Evolutionary conservation across 805 yeast species (phyloP).

Genomic region (Ogataea dorogensis): DNA sequence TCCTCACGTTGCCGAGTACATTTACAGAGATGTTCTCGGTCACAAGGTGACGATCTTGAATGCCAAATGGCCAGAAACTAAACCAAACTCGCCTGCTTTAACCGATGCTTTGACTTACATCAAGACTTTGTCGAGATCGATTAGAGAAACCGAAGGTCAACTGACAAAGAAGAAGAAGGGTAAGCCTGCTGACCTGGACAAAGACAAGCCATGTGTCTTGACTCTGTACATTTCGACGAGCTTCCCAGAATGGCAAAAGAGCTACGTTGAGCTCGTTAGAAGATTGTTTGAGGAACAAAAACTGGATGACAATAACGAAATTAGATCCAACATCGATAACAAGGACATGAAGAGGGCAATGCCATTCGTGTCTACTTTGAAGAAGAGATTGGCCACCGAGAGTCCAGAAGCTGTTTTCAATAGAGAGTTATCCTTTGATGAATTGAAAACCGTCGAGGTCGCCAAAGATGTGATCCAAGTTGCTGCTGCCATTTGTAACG

Average conservation of each 20-base stretch:
- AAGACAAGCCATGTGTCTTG: slow-evolving; percentile 67
- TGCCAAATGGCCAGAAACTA: slow-evolving; percentile 78
- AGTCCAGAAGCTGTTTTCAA: slow-evolving; percentile 79
- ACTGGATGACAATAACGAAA: slow-evolving; percentile 60
- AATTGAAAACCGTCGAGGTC: slow-evolving; percentile 60
- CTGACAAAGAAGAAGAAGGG: slow-evolving; percentile 83
- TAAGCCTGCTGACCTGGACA: slow-evolving; percentile 72
- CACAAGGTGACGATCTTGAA: slow-evolving; percentile 63
- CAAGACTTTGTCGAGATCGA: slow-evolving; percentile 71
- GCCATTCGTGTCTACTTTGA: slow-evolving; percentile 90
- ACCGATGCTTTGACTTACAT: slow-evolving; percentile 76
- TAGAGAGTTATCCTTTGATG: slow-evolving; percentile 83
- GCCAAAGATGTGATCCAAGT: slow-evolving; percentile 56
- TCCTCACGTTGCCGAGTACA: slow-evolving; percentile 91
- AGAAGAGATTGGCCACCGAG: slow-evolving; percentile 72
- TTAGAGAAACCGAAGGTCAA: slow-evolving; percentile 92
- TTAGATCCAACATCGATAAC: slow-evolving; percentile 64
- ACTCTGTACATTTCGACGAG: slow-evolving; percentile 71
- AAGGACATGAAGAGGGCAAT: slow-evolving; percentile 96
- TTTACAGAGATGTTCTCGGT: slow-evolving; percentile 79
- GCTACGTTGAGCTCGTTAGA: slow-evolving; percentile 65
- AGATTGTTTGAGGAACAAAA: slow-evolving; percentile 65
- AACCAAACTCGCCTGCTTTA: slow-evolving; percentile 60
- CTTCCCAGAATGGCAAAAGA: slow-evolving; percentile 72
- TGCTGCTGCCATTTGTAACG: slow-evolving; percentile 59